Evolutionary conservation across 768 basidiomycete genomes (phyloP).

Genomic region (Mrakia gelida): DNA sequence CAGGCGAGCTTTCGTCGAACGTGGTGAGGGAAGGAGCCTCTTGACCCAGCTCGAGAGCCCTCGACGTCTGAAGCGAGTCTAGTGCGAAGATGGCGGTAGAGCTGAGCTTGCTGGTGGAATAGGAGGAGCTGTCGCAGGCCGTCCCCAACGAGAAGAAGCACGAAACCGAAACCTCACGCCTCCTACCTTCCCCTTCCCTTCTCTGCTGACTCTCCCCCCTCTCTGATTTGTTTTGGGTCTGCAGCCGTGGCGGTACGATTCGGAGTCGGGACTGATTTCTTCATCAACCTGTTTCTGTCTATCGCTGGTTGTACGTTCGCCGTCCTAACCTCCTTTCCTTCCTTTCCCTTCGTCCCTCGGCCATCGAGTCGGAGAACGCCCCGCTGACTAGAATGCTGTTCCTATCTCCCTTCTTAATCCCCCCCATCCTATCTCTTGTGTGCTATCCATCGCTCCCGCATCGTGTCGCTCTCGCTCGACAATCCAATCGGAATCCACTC

Average conservation of each 20-base stretch:
- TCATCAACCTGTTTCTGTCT: slow-evolving; percentile 81
- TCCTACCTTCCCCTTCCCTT: neutral
- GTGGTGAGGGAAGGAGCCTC: no score
- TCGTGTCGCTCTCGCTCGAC: neutral
- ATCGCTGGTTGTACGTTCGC: slow-evolving; percentile 65
- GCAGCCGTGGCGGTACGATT: slow-evolving; percentile 88
- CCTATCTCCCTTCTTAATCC: neutral
- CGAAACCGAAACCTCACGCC: neutral
- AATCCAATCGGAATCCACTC: neutral
- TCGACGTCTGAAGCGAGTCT: no score
- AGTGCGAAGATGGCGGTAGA: no score
- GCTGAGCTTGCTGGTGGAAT: no score
- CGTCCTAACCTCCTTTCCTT: slow-evolving; percentile 5
- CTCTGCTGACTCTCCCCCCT: neutral
- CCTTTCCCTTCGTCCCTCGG: neutral
- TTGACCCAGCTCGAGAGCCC: no score
- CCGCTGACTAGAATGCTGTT: neutral
- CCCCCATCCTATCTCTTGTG: neutral
- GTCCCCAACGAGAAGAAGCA: no score
- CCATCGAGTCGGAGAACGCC: neutral
- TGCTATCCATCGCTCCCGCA: neutral
- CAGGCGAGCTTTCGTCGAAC: neutral
- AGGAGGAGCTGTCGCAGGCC: no score
- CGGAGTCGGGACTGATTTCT: slow-evolving; percentile 86
- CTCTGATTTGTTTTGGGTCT: neutral